Conservation (phyloP, 371 early-diverging fungal genomes). For the Apophysomyces ossiformis region DNA sequence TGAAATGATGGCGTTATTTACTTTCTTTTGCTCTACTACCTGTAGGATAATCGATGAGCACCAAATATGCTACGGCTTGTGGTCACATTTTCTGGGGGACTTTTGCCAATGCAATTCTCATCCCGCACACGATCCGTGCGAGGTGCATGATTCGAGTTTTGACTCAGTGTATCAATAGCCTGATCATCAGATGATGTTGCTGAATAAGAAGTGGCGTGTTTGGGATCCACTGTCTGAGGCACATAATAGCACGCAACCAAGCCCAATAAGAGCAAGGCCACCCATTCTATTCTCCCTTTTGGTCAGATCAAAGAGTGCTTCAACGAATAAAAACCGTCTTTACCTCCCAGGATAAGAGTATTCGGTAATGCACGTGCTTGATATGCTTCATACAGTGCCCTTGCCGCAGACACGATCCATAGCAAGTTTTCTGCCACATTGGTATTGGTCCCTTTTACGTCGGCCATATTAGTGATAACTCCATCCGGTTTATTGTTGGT, state of each 20-base stretch:
- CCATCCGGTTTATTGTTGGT: neutral
- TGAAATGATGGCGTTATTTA: neutral
- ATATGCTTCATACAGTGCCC: neutral
- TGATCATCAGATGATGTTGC: constrained; percentile 35
- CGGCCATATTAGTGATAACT: neutral
- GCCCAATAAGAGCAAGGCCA: neutral
- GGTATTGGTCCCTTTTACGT: neutral
- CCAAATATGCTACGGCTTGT: constrained; percentile 24
- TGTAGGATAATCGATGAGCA: constrained; percentile 18
- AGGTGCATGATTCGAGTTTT: constrained; percentile 3
- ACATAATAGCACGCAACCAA: neutral
- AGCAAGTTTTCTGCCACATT: neutral
- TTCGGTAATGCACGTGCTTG: neutral
- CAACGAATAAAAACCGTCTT: neutral
- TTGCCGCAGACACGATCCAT: neutral
- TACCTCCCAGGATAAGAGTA: neutral
- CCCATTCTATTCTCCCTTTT: neutral
- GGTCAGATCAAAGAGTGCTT: neutral
- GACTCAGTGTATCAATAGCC: neutral
- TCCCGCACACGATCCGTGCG: constrained; percentile 6
- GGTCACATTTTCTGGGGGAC: neutral
- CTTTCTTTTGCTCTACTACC: constrained; percentile 17
- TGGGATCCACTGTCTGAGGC: neutral
- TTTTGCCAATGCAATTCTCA: neutral
- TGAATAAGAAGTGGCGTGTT: constrained; percentile 11